Evolutionary conservation across 495 filamentous ascomycete species (phyloP).

Genomic region (Bacidia rubella): DNA sequence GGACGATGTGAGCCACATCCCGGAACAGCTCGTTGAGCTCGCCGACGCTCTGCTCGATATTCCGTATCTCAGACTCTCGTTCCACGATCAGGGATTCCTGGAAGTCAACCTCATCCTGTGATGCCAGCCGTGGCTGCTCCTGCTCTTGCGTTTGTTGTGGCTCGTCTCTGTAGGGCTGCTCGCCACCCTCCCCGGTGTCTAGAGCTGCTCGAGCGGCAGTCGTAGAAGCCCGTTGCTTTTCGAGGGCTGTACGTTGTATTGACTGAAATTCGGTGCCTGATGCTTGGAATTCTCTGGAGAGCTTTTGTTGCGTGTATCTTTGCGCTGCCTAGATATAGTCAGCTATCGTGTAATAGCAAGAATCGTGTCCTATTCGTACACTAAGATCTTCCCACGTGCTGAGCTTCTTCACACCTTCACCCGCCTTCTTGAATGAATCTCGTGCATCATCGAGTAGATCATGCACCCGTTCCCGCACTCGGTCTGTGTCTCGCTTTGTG

Average conservation of each 20-base stretch:
- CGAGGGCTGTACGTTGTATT: conserved; percentile 74
- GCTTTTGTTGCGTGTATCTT: conserved; percentile 88
- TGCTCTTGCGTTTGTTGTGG: conserved; percentile 52
- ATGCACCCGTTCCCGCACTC: conserved; percentile 80
- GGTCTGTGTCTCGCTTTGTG: conserved; percentile 78
- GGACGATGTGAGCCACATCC: conserved; percentile 91
- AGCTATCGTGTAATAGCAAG: not conserved
- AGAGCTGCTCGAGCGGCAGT: conserved; percentile 63
- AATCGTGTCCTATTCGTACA: conserved; percentile 34
- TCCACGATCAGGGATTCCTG: conserved; percentile 91
- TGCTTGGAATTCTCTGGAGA: conserved; percentile 79
- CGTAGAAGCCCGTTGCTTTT: conserved; percentile 81
- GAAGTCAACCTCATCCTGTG: conserved; percentile 94
- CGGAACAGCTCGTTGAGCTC: conserved; percentile 94
- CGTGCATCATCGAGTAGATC: conserved; percentile 73
- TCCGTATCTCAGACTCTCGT: conserved; percentile 88
- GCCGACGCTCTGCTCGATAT: conserved; percentile 90
- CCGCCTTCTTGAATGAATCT: conserved; percentile 78
- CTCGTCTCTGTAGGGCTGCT: conserved; percentile 21
- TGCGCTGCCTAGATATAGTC: conserved; percentile 53
- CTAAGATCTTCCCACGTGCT: conserved; percentile 85
- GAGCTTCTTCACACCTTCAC: conserved; percentile 84
- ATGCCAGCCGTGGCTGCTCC: conserved; percentile 65
- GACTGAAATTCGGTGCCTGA: conserved; percentile 80
- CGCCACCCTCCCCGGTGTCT: conserved; percentile 36